Conservation (phyloP, 148 eudicot genomes). For the Cornus florida region DNA sequence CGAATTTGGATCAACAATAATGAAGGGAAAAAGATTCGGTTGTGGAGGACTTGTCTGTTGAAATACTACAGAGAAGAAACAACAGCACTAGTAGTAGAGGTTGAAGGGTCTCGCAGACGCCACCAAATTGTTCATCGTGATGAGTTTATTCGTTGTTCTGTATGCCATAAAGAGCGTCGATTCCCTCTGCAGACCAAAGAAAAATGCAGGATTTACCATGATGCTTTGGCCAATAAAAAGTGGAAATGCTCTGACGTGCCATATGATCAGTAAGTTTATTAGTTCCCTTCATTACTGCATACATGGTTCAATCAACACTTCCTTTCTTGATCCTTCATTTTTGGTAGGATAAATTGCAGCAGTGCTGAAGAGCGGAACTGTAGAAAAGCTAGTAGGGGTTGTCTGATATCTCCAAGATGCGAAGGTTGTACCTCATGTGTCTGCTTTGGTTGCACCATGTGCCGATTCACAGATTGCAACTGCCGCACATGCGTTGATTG, state of each 20-base stretch:
- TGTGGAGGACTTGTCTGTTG: constrained; percentile 16
- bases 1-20: constrained; percentile 19
- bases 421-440: constrained; percentile 34
- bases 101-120: constrained; percentile 1
- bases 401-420: constrained; percentile 16
- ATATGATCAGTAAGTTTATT: not conserved
- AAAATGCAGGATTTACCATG: constrained; percentile 16
- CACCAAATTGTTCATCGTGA: constrained; percentile 13
- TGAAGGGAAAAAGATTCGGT: not conserved
- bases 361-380: constrained; percentile 10
- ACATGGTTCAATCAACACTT: not conserved
- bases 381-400: constrained; percentile 15
- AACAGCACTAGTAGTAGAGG: constrained; percentile 7
- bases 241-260: constrained; percentile 28
- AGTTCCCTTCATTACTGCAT: not conserved
- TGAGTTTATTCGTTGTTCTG: constrained; percentile 18
- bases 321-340: too few species aligned
- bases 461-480: constrained; percentile 34
- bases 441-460: constrained; percentile 32
- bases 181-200: constrained; percentile 3
- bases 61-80: constrained; percentile 16
- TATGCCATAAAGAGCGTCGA: constrained; percentile 19
- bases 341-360: not conserved
- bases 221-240: not conserved
- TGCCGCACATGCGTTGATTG: constrained; percentile 33